phyloP scores from a whole-genome alignment of 345 rosid genomes.

The Anacardium occidentale region DNA sequence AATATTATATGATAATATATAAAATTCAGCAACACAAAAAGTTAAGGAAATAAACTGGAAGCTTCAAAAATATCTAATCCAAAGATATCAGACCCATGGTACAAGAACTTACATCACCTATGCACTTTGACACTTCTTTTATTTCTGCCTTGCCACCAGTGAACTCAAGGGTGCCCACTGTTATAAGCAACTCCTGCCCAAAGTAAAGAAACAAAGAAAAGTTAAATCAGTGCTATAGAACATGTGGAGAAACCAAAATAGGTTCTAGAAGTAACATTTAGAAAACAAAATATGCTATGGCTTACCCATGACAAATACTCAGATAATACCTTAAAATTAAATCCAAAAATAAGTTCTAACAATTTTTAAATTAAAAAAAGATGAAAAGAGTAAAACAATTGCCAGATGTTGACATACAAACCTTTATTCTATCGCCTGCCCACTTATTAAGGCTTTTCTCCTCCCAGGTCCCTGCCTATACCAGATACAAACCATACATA shows the following conservation, averaged over 20 bases:
- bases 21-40: background rate
- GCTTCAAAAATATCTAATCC: background rate
- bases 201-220: background rate
- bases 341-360: background rate
- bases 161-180: constrained; percentile 66
- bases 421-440: constrained; percentile 84
- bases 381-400: background rate
- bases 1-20: background rate
- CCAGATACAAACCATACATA: background rate
- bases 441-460: constrained; percentile 84
- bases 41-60: background rate
- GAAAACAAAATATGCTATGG: constrained; percentile 2
- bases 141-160: constrained; percentile 71
- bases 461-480: constrained; percentile 98
- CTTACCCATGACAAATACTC: background rate
- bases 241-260: background rate
- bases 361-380: background rate
- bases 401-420: constrained; percentile 20
- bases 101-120: constrained; percentile 71
- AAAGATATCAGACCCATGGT: background rate
- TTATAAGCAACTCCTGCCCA: constrained; percentile 63
- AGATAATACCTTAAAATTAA: background rate
- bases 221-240: too few relatives aligned
- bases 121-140: constrained; percentile 62
- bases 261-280: background rate